Conservation (phyloP, 257 asterid genomes). For the Solanum chiquidenum region DNA sequence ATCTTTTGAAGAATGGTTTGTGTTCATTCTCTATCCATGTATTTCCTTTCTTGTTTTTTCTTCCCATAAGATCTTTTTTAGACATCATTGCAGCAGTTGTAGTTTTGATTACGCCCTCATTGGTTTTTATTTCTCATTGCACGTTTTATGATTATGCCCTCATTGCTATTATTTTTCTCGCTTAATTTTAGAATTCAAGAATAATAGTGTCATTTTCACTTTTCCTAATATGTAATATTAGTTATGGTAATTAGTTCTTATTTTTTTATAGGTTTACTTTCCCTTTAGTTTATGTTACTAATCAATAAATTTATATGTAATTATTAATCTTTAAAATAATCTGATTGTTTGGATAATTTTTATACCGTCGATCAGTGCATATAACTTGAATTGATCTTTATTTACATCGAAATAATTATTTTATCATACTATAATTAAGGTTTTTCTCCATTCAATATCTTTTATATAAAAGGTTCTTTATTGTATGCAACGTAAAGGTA, state of each 20-base stretch:
- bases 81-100: too few species aligned
- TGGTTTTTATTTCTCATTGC: too few species aligned
- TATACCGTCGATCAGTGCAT: neutral
- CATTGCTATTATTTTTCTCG: neutral
- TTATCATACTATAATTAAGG: neutral
- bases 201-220: neutral
- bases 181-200: neutral
- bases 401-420: neutral
- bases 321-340: neutral
- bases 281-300: neutral
- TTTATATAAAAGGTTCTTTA: neutral
- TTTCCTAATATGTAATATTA: neutral
- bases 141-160: neutral
- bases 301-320: too few species aligned
- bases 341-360: neutral
- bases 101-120: too few species aligned
- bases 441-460: neutral
- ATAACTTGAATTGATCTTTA: too few species aligned
- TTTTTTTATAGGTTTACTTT: neutral
- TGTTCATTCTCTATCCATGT: too few species aligned
- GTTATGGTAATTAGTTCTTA: too few species aligned
- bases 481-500: neutral
- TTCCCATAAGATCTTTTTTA: too few species aligned
- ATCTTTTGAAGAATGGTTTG: too few species aligned
- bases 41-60: too few species aligned